Conservation (phyloP, 345 rosid species). For the Zanthoxylum bungeanum region DNA sequence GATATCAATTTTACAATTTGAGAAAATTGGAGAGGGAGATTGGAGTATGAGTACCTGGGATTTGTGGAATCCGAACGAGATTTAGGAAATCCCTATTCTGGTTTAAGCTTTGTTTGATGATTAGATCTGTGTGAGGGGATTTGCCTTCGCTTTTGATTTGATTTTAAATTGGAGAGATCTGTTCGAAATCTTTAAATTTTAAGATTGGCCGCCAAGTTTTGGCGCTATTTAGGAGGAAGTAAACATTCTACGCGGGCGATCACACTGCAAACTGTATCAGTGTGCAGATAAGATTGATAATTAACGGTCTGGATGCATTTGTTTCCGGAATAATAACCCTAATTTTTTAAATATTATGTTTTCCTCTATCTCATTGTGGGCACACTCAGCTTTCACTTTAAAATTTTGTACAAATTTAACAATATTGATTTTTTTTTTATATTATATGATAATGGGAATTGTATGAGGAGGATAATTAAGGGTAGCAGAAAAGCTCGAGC, state of each 20-base stretch:
- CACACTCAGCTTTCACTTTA: not conserved
- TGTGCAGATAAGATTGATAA: not conserved
- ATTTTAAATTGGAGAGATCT: not conserved
- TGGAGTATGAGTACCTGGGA: constrained; percentile 22
- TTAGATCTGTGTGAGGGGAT: constrained; percentile 7
- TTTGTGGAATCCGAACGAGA: not conserved
- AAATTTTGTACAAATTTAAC: not conserved
- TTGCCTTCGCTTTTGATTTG: too few relatives aligned
- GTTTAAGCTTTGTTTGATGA: not conserved
- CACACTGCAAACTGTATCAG: too few relatives aligned
- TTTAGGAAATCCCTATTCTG: not conserved
- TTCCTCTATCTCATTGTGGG: too few relatives aligned
- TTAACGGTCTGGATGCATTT: not conserved
- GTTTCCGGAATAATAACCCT: too few relatives aligned
- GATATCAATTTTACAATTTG: not conserved
- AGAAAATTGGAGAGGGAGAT: not conserved
- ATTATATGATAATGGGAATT: too few relatives aligned
- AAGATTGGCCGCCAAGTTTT: constrained; percentile 30
- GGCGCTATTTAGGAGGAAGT: constrained; percentile 25
- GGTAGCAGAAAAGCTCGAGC: too few relatives aligned
- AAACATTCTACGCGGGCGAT: not conserved
- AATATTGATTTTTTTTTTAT: too few relatives aligned
- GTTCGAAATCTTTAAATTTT: constrained; percentile 17
- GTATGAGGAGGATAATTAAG: too few relatives aligned
- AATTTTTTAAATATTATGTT: too few relatives aligned